phyloP scores from a whole-genome alignment of 1,284 basidiomycete species.

The Xerocomus amazonicus region DNA sequence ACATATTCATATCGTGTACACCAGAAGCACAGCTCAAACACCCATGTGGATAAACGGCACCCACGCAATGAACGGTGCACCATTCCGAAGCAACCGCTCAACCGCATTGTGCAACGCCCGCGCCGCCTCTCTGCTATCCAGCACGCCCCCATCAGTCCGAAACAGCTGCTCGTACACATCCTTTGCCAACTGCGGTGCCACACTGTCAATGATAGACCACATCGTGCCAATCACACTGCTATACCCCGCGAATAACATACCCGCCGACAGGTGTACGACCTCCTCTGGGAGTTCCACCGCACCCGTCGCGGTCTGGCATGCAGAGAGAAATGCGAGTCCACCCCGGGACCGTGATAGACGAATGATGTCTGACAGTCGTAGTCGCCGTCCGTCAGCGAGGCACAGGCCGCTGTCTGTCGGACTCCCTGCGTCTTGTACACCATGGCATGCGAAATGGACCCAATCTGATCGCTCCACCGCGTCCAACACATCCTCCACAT shows the following conservation, averaged over 20 bases:
- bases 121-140: not conserved
- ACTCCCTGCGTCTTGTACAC: not conserved
- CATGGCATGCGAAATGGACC: constrained; percentile 2
- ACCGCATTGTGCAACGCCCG: not conserved
- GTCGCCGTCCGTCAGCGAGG: not conserved
- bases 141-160: not conserved
- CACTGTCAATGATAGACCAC: constrained; percentile 2
- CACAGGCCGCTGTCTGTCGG: not conserved
- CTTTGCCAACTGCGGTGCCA: not conserved
- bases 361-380: not conserved
- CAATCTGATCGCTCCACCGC: not conserved
- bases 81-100: not conserved
- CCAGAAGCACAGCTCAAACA: not conserved
- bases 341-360: not conserved
- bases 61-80: not conserved
- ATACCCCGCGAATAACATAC: constrained; percentile 2
- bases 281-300: constrained; percentile 1
- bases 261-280: not conserved
- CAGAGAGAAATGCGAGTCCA: constrained; percentile 3
- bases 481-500: not conserved
- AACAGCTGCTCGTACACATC: constrained; percentile 4
- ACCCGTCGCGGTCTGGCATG: constrained; percentile 2
- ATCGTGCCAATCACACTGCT: constrained; percentile 2
- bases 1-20: too few species aligned
- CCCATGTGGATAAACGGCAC: constrained; percentile 2